A percentile compares a stretch with the other conserved stretches of the same genome.
phyloP scores from a whole-genome alignment of 495 filamentous ascomycete genomes.

The Thermochaetoides thermophila region DNA sequence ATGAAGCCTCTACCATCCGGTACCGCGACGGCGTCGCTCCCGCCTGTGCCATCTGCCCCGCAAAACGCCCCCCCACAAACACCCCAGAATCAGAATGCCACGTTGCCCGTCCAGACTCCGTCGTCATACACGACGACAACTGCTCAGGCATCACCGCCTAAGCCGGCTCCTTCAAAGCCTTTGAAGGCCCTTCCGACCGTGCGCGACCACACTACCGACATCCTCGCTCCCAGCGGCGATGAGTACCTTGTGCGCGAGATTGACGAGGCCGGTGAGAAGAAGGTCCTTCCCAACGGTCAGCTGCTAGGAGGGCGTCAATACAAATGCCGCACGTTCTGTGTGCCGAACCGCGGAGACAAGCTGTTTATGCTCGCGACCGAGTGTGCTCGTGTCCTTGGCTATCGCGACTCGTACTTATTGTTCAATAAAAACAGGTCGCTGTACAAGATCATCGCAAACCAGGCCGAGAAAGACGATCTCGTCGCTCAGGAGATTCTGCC shows the following conservation, averaged over 20 bases:
- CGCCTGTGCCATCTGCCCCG: slow-evolving; percentile 22
- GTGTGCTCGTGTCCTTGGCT: slow-evolving; percentile 86
- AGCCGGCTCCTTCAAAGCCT: slow-evolving; percentile 75
- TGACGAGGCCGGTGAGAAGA: slow-evolving; percentile 85
- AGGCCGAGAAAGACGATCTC: slow-evolving; percentile 90
- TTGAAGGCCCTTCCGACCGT: slow-evolving; percentile 94
- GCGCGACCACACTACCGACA: slow-evolving; percentile 92
- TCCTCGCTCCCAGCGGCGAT: slow-evolving; percentile 80
- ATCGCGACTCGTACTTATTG: slow-evolving; percentile 90
- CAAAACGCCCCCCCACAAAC: slow-evolving; percentile 50
- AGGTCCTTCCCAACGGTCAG: slow-evolving; percentile 73
- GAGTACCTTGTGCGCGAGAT: slow-evolving; percentile 92
- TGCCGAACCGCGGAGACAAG: slow-evolving; percentile 80
- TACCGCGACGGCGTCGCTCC: slow-evolving; percentile 38
- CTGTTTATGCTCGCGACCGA: slow-evolving; percentile 98
- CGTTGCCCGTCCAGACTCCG: slow-evolving; percentile 45
- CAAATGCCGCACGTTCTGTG: slow-evolving; percentile 82
- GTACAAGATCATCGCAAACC: slow-evolving; percentile 94
- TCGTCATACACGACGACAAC: too few species aligned
- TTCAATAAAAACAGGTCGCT: slow-evolving; percentile 99
- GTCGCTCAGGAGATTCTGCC: slow-evolving; percentile 91
- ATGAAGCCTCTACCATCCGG: slow-evolving; percentile 45
- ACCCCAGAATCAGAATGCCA: slow-evolving; percentile 56
- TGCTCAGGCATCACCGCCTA: slow-evolving; percentile 61
- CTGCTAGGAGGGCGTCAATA: slow-evolving; percentile 74